Evolutionary conservation across 2,329 filamentous ascomycete genomes (phyloP).

Genomic region (Trichophyton mentagrophytes): DNA sequence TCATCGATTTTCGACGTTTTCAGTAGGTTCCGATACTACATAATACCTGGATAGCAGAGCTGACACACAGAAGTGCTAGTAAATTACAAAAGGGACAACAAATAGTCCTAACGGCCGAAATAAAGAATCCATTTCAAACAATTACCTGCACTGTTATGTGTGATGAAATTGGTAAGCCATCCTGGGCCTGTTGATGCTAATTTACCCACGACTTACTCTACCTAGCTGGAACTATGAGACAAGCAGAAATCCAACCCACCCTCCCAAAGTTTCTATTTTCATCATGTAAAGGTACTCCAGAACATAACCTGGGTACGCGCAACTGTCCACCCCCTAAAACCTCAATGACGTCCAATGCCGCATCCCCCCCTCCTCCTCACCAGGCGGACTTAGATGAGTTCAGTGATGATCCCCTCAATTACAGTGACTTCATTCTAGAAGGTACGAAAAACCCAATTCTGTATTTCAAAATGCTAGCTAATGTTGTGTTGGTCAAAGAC

Average conservation of each 20-base stretch:
- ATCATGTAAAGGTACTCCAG: not conserved
- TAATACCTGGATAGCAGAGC: conserved; percentile 8
- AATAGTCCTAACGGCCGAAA: conserved; percentile 45
- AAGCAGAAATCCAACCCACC: conserved; percentile 40
- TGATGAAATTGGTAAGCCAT: conserved; percentile 59
- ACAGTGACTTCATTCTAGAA: conserved; percentile 1
- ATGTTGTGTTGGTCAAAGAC: conserved; percentile 14
- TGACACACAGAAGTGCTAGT: conserved; percentile 39
- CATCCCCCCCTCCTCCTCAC: not conserved
- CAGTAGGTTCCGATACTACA: conserved; percentile 29
- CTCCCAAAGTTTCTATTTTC: conserved; percentile 37
- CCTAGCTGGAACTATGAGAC: conserved; percentile 44
- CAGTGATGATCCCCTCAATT: not conserved
- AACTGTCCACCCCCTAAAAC: not conserved
- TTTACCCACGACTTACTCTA: not conserved
- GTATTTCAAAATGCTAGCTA: conserved; percentile 2
- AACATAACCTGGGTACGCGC: not conserved
- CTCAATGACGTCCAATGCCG: not conserved
- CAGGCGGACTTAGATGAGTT: not conserved
- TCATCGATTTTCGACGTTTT: conserved; percentile 56
- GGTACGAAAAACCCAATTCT: not conserved
- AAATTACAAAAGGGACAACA: conserved; percentile 52
- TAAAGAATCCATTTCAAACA: conserved; percentile 43
- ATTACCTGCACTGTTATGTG: conserved; percentile 64
- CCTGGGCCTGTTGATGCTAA: conserved; percentile 6